Base-by-base conservation (phyloP, 352 stramenopile genomes). In the Thalassiosira exigua region DNA sequence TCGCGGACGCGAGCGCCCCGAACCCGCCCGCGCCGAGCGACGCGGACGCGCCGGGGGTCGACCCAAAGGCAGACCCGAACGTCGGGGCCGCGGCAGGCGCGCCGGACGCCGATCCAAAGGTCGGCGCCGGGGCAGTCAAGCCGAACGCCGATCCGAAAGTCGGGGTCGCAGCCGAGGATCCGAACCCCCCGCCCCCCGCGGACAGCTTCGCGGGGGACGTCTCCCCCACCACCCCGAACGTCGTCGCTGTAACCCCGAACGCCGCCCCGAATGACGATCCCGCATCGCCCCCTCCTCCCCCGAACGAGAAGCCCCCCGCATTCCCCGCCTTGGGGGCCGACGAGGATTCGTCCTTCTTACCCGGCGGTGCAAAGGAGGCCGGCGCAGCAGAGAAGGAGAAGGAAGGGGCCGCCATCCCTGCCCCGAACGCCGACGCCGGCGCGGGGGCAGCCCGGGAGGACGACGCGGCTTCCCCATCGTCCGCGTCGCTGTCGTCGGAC, bases 1-100 rank as follows among this genome's bases (percentile, higher is more conserved):
- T 21, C 17, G 33, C 58, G 9, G 46, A 42, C 17, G 51, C 14
- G 48, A 41, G 29, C 29, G 56, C 21, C 19, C 56, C 56, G 24
- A 65, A 65, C 24, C 56, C 33, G 26, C 56, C 4, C 27, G 56
- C 3, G 33, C 27, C 2, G 33, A 46, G 2, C 26, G 56, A 65
- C 39, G n/a, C n/a, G n/a, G n/a, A n/a, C n/a, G n/a, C n/a, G n/a
- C n/a, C n/a, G n/a, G n/a, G n/a, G n/a, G n/a, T n/a, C n/a, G 51
- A 58, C 21, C 51, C 51, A 17, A 58, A 58, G n/a, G 39, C 60
- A 1, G 61, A 67, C 27, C 81, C 81, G 79, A 86, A 85, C 0
- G 75, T 68, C 32, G 70, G 39, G n/a, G 46, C 39, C 22, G 39
- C 26, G 19, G 32, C 36, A n/a, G n/a, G n/a, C n/a, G n/a, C n/a